Percentiles rank a stretch among this genome's conserved stretches.
phyloP scores from a whole-genome alignment of 176 grass and related monocot genomes.

The Oryza meridionalis region DNA sequence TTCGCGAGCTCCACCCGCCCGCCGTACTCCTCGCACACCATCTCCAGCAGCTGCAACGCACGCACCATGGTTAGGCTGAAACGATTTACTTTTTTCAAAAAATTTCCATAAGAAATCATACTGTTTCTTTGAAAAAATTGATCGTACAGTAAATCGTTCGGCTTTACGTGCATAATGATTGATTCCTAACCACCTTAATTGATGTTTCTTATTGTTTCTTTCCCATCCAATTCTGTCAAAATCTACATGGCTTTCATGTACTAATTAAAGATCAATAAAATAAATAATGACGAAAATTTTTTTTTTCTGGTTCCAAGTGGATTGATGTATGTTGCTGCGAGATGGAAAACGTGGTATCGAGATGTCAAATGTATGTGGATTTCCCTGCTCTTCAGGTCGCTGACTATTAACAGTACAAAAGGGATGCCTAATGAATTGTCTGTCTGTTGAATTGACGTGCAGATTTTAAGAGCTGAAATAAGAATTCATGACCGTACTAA shows the following conservation, averaged over 20 bases:
- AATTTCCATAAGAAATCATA: too few species aligned
- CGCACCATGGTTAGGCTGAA: too few species aligned
- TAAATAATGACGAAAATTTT: background rate
- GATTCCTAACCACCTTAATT: too few species aligned
- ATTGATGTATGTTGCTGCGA: too few species aligned
- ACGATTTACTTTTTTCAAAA: too few species aligned
- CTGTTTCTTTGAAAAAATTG: too few species aligned
- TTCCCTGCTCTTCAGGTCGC: background rate
- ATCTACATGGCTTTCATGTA: background rate
- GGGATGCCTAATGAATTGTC: too few species aligned
- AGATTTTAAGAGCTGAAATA: background rate
- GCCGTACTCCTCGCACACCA: constrained; percentile 90
- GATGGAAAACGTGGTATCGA: background rate
- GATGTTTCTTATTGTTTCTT: too few species aligned
- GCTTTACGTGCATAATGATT: too few species aligned
- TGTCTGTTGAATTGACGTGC: too few species aligned
- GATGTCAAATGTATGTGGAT: background rate
- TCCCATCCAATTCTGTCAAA: background rate
- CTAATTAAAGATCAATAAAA: background rate
- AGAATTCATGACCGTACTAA: background rate
- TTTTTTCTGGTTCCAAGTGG: background rate
- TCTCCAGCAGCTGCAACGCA: constrained; percentile 66
- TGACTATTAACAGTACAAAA: background rate
- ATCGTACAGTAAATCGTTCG: too few species aligned
- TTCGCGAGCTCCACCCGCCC: constrained; percentile 80